These are phyloP conservation scores for Psidium guajava DNA, from an alignment of 345 rosid genomes.

Conservation along the genomic window DNA sequence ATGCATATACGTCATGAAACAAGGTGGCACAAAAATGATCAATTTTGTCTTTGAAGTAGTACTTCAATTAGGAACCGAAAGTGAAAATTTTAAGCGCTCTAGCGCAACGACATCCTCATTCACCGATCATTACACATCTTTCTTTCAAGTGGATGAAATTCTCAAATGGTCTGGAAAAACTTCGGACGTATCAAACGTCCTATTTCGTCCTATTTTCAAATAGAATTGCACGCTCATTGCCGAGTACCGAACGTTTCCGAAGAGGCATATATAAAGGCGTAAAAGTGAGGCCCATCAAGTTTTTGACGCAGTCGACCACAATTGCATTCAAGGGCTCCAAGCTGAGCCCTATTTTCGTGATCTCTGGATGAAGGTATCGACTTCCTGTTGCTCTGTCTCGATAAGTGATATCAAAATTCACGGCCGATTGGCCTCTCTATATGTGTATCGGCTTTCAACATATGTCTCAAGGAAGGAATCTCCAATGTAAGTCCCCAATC, in stretches of 20 bases:
- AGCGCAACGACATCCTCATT: not conserved
- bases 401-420: not conserved
- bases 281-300: not conserved
- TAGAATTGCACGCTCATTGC: not conserved
- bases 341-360: not conserved
- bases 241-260: not conserved
- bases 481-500: not conserved
- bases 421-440: not conserved
- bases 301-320: not conserved
- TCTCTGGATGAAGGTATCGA: not conserved
- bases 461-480: not conserved
- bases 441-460: not conserved
- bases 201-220: not conserved
- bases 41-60: not conserved
- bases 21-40: too few species aligned
- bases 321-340: fast-evolving
- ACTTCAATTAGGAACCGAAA: not conserved
- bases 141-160: not conserved
- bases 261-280: fast-evolving
- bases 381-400: fast-evolving
- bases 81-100: not conserved
- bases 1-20: too few species aligned
- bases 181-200: not conserved
- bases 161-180: not conserved
- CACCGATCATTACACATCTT: not conserved